Percentiles rank a stretch among this genome's conserved stretches.
These are phyloP conservation scores for Metschnikowia noctiluminum DNA, from an alignment of 805 yeast genomes.

Conservation along the genomic window DNA sequence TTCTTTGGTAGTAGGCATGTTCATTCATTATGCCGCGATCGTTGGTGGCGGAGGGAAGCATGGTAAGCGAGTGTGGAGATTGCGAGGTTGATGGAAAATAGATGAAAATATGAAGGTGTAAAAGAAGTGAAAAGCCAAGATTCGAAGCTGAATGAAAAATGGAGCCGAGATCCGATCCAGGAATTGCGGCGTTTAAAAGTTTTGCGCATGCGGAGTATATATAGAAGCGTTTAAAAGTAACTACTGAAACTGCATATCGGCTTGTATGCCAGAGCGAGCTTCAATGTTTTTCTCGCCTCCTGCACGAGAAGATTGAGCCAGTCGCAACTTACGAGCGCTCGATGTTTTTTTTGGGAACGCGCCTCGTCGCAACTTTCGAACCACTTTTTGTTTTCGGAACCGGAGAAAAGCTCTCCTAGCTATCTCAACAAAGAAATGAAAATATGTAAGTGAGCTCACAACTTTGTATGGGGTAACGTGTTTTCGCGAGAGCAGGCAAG, in stretches of 20 bases:
- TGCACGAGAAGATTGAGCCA: not conserved
- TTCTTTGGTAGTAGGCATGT: constrained; percentile 15
- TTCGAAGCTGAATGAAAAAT: not conserved
- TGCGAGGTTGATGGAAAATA: not conserved
- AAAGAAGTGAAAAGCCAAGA: not conserved
- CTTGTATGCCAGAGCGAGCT: not conserved
- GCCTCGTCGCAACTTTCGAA: not conserved
- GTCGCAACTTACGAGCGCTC: not conserved
- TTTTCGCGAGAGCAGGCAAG: too few relatives aligned
- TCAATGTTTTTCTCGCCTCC: not conserved
- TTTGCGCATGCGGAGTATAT: not conserved
- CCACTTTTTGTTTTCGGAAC: too few relatives aligned
- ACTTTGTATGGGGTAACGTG: too few relatives aligned
- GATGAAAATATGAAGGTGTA: too few relatives aligned
- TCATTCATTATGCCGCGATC: constrained; percentile 14
- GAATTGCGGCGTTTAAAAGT: not conserved
- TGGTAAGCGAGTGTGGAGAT: not conserved
- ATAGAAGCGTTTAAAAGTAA: not conserved
- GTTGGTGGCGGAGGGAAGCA: constrained; percentile 14
- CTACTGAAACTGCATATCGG: not conserved
- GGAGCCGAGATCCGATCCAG: not conserved
- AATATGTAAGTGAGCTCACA: too few relatives aligned
- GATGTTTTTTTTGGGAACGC: not conserved
- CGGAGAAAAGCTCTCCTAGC: too few relatives aligned
- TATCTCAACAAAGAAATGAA: too few relatives aligned